Conservation (phyloP, 2,329 filamentous ascomycete genomes). For the Aspergillus udagawae region DNA sequence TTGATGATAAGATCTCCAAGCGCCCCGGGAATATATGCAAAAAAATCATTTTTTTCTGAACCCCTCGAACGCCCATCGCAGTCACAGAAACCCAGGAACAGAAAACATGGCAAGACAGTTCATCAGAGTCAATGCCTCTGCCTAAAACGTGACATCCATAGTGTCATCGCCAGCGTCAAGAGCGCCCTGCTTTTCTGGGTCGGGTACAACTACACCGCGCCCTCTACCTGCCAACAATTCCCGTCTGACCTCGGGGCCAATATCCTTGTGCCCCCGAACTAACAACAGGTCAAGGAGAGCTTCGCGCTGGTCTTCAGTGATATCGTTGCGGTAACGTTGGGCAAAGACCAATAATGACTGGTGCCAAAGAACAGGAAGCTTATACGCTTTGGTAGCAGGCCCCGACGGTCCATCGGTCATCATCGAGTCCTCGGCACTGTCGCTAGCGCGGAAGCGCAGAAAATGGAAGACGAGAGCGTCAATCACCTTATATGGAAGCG, state of each 20-base stretch:
- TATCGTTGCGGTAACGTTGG: conserved; percentile 90
- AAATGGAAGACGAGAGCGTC: conserved; percentile 97
- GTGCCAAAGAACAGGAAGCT: conserved; percentile 92
- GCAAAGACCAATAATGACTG: conserved; percentile 90
- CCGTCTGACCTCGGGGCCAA: conserved; percentile 85
- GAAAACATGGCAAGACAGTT: conserved; percentile 6
- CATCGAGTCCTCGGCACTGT: conserved; percentile 52
- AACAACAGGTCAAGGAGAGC: conserved; percentile 82
- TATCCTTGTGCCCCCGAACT: conserved; percentile 77
- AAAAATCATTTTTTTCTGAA: not conserved
- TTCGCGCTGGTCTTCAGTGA: conserved; percentile 92
- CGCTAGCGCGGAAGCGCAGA: conserved; percentile 73
- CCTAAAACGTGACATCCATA: conserved; percentile 64
- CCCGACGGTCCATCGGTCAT: conserved; percentile 38
- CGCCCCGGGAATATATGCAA: not conserved
- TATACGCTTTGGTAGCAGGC: conserved; percentile 53
- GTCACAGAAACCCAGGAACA: not conserved
- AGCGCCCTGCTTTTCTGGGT: conserved; percentile 52
- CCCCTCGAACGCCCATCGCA: not conserved
- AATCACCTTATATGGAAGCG: conserved; percentile 88
- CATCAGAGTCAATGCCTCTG: not conserved
- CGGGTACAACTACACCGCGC: conserved; percentile 61
- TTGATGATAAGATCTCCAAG: not conserved
- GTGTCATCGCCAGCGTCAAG: conserved; percentile 78
- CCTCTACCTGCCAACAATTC: conserved; percentile 86